Conservation (phyloP, 1,284 basidiomycete species). For the Gastroboletus turbinatus region DNA sequence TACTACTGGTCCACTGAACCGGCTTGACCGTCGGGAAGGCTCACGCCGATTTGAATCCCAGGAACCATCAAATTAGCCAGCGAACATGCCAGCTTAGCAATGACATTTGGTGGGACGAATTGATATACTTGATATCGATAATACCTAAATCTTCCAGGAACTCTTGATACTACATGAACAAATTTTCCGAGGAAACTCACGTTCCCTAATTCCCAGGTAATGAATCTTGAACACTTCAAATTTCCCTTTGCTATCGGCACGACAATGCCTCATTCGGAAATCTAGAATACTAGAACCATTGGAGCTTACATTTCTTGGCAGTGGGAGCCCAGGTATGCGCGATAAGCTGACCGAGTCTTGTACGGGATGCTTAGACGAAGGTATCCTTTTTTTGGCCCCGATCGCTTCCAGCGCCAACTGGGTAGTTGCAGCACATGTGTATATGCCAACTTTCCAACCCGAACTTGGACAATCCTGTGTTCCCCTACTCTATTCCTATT, state of each 20-base stretch:
- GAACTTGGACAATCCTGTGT: neutral
- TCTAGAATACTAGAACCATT: neutral
- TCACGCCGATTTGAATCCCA: neutral
- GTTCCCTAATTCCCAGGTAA: neutral
- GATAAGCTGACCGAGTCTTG: neutral
- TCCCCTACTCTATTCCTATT: neutral
- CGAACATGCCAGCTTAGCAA: too few relatives aligned
- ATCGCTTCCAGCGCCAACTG: neutral
- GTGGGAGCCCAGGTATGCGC: neutral
- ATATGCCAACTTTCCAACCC: neutral
- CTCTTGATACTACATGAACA: neutral
- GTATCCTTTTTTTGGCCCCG: neutral
- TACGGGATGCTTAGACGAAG: neutral
- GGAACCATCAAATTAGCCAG: neutral
- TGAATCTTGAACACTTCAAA: too few relatives aligned
- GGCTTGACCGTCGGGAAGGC: neutral
- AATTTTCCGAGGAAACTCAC: neutral
- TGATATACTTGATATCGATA: neutral
- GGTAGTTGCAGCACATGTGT: neutral
- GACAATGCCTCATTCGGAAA: neutral
- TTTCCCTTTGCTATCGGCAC: neutral
- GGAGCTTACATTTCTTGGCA: neutral
- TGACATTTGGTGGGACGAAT: neutral
- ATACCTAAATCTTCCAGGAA: neutral
- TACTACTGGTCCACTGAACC: neutral